Evolutionary conservation across 495 filamentous ascomycete species (phyloP), one percentile per base, ranked within the genome.

Genomic region (Neurospora sp.): DNA sequence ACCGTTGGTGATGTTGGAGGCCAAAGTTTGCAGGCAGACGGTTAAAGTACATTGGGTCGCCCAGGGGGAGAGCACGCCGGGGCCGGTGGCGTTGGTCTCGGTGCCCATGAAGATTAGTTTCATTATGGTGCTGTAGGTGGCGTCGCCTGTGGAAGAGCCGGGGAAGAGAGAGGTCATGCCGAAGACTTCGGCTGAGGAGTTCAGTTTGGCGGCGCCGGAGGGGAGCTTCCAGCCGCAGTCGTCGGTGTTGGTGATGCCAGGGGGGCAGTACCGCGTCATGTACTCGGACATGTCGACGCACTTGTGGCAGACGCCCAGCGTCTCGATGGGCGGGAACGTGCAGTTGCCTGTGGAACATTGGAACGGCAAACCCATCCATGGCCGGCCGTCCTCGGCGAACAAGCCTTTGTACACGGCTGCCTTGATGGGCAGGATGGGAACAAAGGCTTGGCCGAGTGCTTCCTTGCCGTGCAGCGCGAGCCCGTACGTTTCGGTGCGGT

Each of bases 321-420:
- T 80, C 38, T 79, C 76, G 39, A 77, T 79, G 7, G 72, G 65
- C 5, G 75, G 73, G 71, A 76, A 81, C 0, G 74, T 78, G 70
- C 79, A 81, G 71, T 80, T 79, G 16, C 78, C 78, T 35, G 73
- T 78, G 35, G 70, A 70, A 70, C 79, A 81, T 4, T 72, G 40
- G 27, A 80, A 75, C 10, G 78, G 74, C 18, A 77, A 46, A 2
- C 71, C 65, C 5, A 73, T 53, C 46, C 71, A 72, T 4, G 78
- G 77, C n/a, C 75, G 72, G 10, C 71, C 72, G 41, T 81, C 74
- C 69, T 78, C 76, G 35, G 78, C 76, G 44, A 79, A 80, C 38
- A 81, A 75, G 16, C 79, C 79, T 53, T 78, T 76, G 44, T 79
- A 81, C 22, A 81, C 78, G 1, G 79, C 78, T n/a, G 78, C 71